Conservation (phyloP, 2,329 filamentous ascomycete species). For the Lasiodiplodia sp. region DNA sequence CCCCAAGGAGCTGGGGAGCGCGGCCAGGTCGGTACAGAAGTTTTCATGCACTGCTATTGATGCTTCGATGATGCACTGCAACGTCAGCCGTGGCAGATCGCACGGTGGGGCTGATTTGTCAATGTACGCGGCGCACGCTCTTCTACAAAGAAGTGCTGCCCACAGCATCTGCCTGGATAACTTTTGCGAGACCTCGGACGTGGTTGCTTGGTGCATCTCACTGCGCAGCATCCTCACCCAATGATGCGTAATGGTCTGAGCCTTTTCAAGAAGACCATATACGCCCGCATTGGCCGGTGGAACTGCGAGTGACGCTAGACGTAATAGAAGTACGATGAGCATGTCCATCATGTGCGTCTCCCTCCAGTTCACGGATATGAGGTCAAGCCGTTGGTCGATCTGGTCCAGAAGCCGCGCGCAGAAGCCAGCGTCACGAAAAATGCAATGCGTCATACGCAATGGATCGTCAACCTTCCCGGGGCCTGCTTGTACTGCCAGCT, state of each 20-base stretch:
- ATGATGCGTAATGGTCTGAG: conserved; percentile 52
- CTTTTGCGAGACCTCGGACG: conserved; percentile 49
- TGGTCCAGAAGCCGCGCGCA: conserved; percentile 58
- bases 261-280: conserved; percentile 45
- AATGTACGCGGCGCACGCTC: conserved; percentile 48
- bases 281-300: conserved; percentile 33
- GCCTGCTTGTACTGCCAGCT: conserved; percentile 57
- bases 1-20: conserved; percentile 45
- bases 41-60: conserved; percentile 59
- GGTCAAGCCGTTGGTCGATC: conserved; percentile 54
- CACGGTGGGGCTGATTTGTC: not conserved
- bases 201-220: conserved; percentile 52
- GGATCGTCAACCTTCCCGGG: conserved; percentile 43
- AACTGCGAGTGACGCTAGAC: conserved; percentile 61
- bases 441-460: conserved; percentile 57
- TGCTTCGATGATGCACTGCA: conserved; percentile 47
- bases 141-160: conserved; percentile 64
- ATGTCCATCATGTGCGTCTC: conserved; percentile 66
- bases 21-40: conserved; percentile 46
- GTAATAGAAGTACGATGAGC: conserved; percentile 60
- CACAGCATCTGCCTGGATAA: conserved; percentile 58
- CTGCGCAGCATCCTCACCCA: conserved; percentile 61
- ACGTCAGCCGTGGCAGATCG: conserved; percentile 17
- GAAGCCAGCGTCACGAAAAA: conserved; percentile 61
- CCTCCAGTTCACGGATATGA: conserved; percentile 64